Conservation (phyloP, 2,329 filamentous ascomycete genomes). For the Lasiodiplodia hormozganensis region DNA sequence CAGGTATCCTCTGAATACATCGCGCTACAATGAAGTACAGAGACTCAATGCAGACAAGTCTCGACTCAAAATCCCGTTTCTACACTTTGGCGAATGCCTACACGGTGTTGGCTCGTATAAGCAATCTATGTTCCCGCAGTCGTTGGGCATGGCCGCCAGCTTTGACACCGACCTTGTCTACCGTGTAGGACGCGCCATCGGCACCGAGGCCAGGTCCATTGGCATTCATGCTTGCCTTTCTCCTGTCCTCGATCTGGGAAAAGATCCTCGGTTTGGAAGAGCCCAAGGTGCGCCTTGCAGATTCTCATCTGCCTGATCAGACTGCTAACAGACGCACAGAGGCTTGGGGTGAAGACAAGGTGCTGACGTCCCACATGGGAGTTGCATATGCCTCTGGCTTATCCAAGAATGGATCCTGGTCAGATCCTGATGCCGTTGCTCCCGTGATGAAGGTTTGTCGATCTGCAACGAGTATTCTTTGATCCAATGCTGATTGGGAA, state of each 20-base stretch:
- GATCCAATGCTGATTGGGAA: too few relatives aligned
- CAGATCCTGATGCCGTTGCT: conserved; percentile 51
- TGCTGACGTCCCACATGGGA: conserved; percentile 54
- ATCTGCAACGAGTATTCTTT: too few relatives aligned
- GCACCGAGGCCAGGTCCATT: conserved; percentile 52
- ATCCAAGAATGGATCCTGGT: conserved; percentile 54
- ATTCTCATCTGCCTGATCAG: too few relatives aligned
- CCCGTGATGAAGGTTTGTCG: conserved; percentile 49
- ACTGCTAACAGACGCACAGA: conserved; percentile 31
- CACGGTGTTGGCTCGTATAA: conserved; percentile 56
- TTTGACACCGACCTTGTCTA: conserved; percentile 53
- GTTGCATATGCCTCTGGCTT: conserved; percentile 53
- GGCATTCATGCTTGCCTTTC: conserved; percentile 55
- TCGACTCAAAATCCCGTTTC: conserved; percentile 49
- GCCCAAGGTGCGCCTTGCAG: conserved; percentile 39
- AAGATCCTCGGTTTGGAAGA: conserved; percentile 54
- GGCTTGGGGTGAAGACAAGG: conserved; percentile 57
- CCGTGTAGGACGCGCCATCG: conserved; percentile 52
- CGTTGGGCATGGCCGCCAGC: conserved; percentile 50
- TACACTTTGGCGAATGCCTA: conserved; percentile 55
- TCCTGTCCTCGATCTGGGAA: conserved; percentile 54
- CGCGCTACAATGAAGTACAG: conserved; percentile 53
- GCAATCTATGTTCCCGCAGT: conserved; percentile 53
- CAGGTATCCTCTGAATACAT: conserved; percentile 50
- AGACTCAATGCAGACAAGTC: conserved; percentile 48